Evolutionary conservation across 2,329 filamentous ascomycete species (phyloP).

Genomic region (Didymella keratinophila): DNA sequence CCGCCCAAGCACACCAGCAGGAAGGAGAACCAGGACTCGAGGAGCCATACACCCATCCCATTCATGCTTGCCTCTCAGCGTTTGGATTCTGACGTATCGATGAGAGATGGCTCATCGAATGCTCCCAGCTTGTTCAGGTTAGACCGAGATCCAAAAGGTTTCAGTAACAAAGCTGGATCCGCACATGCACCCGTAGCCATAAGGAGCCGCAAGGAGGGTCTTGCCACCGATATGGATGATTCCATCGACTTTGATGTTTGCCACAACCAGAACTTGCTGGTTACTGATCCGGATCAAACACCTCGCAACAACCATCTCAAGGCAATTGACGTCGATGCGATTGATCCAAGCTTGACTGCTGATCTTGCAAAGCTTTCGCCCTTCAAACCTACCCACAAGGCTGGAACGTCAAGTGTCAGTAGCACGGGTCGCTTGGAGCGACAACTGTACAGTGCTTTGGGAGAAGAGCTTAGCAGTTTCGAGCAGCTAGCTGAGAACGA

Average conservation of each 20-base stretch:
- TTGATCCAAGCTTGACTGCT: conserved; percentile 22
- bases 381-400: conserved; percentile 34
- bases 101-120: conserved; percentile 32
- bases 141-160: conserved; percentile 9
- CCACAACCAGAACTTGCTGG: conserved; percentile 30
- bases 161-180: conserved; percentile 27
- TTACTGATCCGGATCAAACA: neutral
- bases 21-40: conserved; percentile 31
- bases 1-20: conserved; percentile 19
- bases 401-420: conserved; percentile 39
- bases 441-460: conserved; percentile 42
- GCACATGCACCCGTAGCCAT: conserved; percentile 27
- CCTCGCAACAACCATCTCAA: conserved; percentile 22
- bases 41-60: conserved; percentile 29
- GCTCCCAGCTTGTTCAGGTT: conserved; percentile 26
- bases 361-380: conserved; percentile 23
- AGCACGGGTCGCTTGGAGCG: conserved; percentile 40
- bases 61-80: conserved; percentile 23
- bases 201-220: conserved; percentile 41
- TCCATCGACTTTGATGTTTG: conserved; percentile 18
- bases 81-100: conserved; percentile 32
- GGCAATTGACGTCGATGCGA: conserved; percentile 34
- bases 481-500: conserved; percentile 23
- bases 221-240: conserved; percentile 6
- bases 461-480: conserved; percentile 41